Evolutionary conservation across 2,329 filamentous ascomycete species (phyloP), one percentile per base, ranked within the genome.

Genomic region (Trichoderma sp.): DNA sequence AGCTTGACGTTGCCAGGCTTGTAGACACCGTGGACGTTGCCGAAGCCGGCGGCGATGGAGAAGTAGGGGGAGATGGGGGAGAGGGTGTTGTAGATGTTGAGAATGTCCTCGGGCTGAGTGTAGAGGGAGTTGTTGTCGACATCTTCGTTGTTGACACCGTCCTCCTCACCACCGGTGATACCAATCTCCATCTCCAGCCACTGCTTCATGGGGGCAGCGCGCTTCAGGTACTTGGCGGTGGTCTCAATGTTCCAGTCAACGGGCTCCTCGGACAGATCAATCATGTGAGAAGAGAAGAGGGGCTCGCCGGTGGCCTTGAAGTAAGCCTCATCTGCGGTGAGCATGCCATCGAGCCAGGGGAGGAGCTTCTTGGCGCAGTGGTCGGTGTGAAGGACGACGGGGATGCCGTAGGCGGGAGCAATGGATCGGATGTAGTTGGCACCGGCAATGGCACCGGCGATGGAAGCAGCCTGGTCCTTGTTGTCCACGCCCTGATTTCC

Each of bases 361-460:
- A 98, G 90, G 70, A 98, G 93, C 90, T 98, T 98, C 92, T 98
- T 98, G 80, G 96, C 95, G 84, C 95, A 97, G 87, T 98, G 96
- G 82, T 99, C 96, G 80, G 95, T 96, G 89, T 97, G 94, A 70
- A 98, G 90, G 76, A 98, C 86, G 75, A 97, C 93, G 77, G 95
- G 95, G 74, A 98, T 85, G 75, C 91, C 93, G 83, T 99, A 99
- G 75, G 87, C 76, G 71, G 95, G 93, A 64, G 96, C 93, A 77
- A 98, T 84, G 74, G 91, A 85, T 79, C 94, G 93, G 84, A 97
- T 93, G 86, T 93, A 98, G 85, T 97, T 92, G 75, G 96, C 96
- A 76, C 88, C 94, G 72, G 96, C 94, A 73, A 98, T 83, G 80
- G 92, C 86, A 80, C 96, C 96, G 69, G 90, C 90, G 79, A 99